Evolutionary conservation across 1,139 yeast genomes (phyloP).

Genomic region (Taphrina populina): DNA sequence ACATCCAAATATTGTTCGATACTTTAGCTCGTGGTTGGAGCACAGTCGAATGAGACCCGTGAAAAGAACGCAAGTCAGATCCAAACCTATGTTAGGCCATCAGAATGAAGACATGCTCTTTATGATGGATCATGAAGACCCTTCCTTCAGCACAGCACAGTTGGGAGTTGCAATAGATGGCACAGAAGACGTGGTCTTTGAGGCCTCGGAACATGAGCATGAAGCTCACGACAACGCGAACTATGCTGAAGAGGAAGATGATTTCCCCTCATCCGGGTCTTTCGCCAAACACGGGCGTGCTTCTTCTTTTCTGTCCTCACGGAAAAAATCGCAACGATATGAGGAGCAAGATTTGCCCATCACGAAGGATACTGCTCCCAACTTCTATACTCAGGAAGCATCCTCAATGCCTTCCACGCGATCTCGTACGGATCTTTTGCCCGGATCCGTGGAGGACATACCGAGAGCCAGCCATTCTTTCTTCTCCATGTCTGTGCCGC

Average conservation of each 20-base stretch:
- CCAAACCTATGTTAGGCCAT: slow-evolving; percentile 33
- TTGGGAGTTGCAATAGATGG: slow-evolving; percentile 40
- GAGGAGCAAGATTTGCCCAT: too few relatives aligned
- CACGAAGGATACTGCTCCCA: too few relatives aligned
- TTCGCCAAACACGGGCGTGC: background rate
- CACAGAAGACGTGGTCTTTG: slow-evolving; percentile 11
- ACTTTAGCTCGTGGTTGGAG: slow-evolving; percentile 96
- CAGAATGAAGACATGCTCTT: slow-evolving; percentile 4
- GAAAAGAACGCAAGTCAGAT: slow-evolving; percentile 24
- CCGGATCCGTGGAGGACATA: slow-evolving; percentile 11
- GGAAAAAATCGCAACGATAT: too few relatives aligned
- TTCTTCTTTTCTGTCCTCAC: too few relatives aligned
- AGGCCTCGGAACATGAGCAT: slow-evolving; percentile 4
- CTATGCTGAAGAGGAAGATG: background rate
- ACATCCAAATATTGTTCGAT: slow-evolving; percentile 91
- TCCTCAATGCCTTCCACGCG: slow-evolving; percentile 18
- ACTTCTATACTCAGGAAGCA: slow-evolving; percentile 5
- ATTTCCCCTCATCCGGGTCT: background rate
- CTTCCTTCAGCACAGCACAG: slow-evolving; percentile 40
- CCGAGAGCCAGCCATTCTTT: slow-evolving; percentile 2
- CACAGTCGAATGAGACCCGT: slow-evolving; percentile 2
- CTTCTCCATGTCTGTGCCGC: slow-evolving; percentile 22
- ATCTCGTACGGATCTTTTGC: background rate
- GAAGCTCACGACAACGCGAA: background rate
- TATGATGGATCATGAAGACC: slow-evolving; percentile 12